Percentiles rank a stretch among this genome's conserved stretches.
These are phyloP conservation scores for Cercis canadensis DNA, from an alignment of 306 rosid genomes.

Conservation along the genomic window DNA sequence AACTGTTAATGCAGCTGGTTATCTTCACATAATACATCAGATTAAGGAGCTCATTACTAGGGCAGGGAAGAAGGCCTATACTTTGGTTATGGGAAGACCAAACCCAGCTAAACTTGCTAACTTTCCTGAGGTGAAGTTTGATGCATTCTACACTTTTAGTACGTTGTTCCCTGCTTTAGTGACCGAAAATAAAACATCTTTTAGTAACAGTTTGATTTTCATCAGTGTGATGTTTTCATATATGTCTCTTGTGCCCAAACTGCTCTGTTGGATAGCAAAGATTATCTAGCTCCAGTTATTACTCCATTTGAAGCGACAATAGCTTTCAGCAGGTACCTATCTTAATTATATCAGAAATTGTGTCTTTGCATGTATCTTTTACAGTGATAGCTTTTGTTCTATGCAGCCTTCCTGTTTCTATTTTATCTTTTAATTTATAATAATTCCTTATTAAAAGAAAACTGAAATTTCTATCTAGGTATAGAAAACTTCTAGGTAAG, in stretches of 20 bases:
- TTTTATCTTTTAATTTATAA: constrained; percentile 3
- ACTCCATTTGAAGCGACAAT: constrained; percentile 90
- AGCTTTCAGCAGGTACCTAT: constrained; percentile 85
- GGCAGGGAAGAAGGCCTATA: constrained; percentile 88
- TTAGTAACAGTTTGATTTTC: constrained; percentile 31
- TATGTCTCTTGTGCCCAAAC: constrained; percentile 93
- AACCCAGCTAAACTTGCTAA: constrained; percentile 98
- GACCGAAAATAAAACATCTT: constrained; percentile 8
- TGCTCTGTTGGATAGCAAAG: constrained; percentile 92
- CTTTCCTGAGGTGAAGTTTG: constrained; percentile 82
- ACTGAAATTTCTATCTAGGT: constrained; percentile 18
- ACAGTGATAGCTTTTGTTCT: constrained; percentile 1
- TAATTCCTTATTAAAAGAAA: background rate
- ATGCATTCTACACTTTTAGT: constrained; percentile 2
- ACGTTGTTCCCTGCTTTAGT: constrained; percentile 10
- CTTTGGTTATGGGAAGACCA: constrained; percentile 89
- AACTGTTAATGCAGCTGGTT: constrained; percentile 75
- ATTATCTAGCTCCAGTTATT: constrained; percentile 89
- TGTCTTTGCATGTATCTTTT: constrained; percentile 3
- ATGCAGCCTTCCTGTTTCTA: constrained; percentile 10
- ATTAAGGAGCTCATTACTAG: constrained; percentile 78
- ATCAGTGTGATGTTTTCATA: constrained; percentile 89
- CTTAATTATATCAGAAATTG: background rate
- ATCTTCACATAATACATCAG: constrained; percentile 76
- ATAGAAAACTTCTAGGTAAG: constrained; percentile 12